A percentile compares a stretch with the other conserved stretches of the same genome.
phyloP scores from a whole-genome alignment of 441 rosid genomes.

The Populus hybrid region DNA sequence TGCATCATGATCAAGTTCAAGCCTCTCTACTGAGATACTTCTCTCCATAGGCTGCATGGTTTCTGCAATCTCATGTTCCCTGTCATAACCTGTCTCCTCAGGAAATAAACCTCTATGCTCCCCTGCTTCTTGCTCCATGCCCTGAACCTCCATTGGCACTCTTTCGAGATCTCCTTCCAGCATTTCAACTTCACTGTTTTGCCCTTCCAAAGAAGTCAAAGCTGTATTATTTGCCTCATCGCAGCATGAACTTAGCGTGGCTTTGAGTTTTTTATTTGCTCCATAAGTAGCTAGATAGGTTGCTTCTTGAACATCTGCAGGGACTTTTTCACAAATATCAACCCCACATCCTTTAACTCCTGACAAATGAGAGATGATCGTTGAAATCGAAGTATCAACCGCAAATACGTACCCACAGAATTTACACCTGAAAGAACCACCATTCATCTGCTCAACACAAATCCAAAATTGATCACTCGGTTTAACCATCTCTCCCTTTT shows the following conservation, averaged over 20 bases:
- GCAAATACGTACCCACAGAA: not conserved
- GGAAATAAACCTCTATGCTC: not conserved
- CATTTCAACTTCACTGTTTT: not conserved
- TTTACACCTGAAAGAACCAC: not conserved
- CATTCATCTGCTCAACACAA: not conserved
- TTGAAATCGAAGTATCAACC: not conserved
- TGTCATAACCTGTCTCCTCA: not conserved
- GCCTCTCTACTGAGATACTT: not conserved
- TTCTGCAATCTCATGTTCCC: not conserved
- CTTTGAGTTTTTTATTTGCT: not conserved
- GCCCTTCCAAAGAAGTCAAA: not conserved
- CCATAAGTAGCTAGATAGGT: slow-evolving; percentile 2
- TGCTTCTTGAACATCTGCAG: not conserved
- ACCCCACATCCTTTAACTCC: not conserved
- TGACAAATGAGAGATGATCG: slow-evolving; percentile 7
- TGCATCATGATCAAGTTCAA: not conserved
- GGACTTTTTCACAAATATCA: not conserved
- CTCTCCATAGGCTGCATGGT: too few relatives aligned
- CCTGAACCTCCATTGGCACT: not conserved
- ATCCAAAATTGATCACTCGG: not conserved
- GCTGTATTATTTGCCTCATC: not conserved
- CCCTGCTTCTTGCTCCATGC: not conserved
- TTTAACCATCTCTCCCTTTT: not conserved
- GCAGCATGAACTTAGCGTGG: not conserved
- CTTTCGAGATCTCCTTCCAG: not conserved